Evolutionary conservation across 2,329 filamentous ascomycete species (phyloP).

Genomic region (Herpotrichia juniperi): DNA sequence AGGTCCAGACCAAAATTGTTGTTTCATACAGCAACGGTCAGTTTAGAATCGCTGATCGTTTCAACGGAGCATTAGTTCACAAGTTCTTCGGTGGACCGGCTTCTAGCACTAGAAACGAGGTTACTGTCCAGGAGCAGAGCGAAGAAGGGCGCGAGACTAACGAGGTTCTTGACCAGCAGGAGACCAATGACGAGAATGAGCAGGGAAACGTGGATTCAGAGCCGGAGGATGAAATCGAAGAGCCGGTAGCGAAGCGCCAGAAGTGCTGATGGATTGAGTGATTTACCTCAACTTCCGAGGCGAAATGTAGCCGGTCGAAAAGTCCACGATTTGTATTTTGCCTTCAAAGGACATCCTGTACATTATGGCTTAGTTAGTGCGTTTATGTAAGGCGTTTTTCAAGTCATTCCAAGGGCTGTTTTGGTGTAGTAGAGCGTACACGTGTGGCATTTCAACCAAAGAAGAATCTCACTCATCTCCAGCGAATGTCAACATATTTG

Average conservation of each 20-base stretch:
- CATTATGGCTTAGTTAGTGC: no score
- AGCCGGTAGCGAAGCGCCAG: neutral
- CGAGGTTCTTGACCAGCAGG: neutral
- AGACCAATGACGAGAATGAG: neutral
- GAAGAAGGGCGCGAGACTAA: neutral
- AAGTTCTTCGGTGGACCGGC: neutral
- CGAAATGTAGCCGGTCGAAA: no score
- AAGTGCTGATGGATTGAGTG: neutral
- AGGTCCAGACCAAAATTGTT: neutral
- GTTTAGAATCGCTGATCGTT: neutral
- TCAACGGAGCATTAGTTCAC: neutral
- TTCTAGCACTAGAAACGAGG: neutral
- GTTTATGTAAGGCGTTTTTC: no score
- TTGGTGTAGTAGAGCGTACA: no score
- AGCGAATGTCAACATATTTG: no score
- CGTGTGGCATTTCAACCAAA: no score
- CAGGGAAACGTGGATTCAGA: no score
- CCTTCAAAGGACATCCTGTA: no score
- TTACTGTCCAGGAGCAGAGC: neutral
- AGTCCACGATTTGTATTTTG: no score
- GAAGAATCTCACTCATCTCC: no score
- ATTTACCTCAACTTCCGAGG: no score
- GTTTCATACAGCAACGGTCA: neutral
- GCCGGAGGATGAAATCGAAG: neutral
- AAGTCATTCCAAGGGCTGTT: no score